Percentiles rank a stretch among this genome's conserved stretches.
phyloP scores from a whole-genome alignment of 805 yeast genomes.

The Hanseniaspora occidentalis region DNA sequence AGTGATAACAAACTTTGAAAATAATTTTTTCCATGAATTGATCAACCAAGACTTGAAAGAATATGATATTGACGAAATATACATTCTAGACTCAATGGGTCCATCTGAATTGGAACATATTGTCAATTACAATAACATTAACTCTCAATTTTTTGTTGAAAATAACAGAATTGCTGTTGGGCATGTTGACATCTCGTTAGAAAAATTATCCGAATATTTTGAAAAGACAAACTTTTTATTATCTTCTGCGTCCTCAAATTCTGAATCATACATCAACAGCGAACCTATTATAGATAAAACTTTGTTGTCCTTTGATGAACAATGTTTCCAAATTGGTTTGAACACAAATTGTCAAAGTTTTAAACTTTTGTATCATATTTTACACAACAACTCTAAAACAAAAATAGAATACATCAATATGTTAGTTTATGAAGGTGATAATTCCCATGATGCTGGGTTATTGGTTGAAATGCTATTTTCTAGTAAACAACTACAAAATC shows the following conservation, averaged over 20 bases:
- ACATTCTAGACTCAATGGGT: conserved; percentile 63
- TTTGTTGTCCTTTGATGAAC: conserved; percentile 13
- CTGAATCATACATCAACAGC: not conserved
- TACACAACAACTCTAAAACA: conserved; percentile 8
- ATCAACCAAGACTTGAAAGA: conserved; percentile 32
- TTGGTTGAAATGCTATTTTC: not conserved
- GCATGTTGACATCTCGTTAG: not conserved
- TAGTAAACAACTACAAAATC: not conserved
- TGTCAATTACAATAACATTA: conserved; percentile 7
- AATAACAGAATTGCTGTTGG: conserved; percentile 3
- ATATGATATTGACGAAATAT: conserved; percentile 30
- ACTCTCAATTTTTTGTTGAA: conserved; percentile 12
- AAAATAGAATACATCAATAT: conserved; percentile 34
- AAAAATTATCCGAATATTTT: not conserved
- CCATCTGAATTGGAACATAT: conserved; percentile 32
- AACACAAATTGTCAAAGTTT: conserved; percentile 19
- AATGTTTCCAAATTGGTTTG: conserved; percentile 18
- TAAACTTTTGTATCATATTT: conserved; percentile 18
- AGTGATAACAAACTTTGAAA: conserved; percentile 49
- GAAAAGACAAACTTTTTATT: not conserved
- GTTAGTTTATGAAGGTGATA: conserved; percentile 85
- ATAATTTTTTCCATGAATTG: conserved; percentile 34
- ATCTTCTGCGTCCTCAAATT: not conserved
- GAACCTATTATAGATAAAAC: conserved; percentile 1
- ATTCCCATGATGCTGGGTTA: conserved; percentile 51